These are phyloP conservation scores for Scopulariopsis brevicaulis DNA, from an alignment of 2,329 filamentous ascomycete species.

Conservation along the genomic window DNA sequence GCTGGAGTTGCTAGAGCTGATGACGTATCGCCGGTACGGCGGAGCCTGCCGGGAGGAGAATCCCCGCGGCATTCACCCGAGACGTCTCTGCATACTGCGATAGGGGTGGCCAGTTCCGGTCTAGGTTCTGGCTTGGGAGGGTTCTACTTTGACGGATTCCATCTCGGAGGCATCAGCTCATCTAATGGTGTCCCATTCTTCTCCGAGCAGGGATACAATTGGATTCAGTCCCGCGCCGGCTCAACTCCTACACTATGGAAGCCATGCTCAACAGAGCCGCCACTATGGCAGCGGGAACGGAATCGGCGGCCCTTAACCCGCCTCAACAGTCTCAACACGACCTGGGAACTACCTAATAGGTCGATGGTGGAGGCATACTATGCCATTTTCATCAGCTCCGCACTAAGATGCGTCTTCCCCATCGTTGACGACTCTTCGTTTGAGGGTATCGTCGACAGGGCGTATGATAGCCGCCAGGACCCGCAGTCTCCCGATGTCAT, in stretches of 20 bases:
- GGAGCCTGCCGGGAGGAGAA: neutral
- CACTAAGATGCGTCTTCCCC: neutral
- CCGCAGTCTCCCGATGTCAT: neutral
- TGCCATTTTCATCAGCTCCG: neutral
- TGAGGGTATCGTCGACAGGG: conserved; percentile 2
- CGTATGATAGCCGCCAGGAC: conserved; percentile 1
- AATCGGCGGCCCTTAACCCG: neutral
- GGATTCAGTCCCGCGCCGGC: neutral
- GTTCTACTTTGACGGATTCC: neutral
- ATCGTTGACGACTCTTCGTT: conserved; percentile 5
- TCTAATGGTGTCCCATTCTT: neutral
- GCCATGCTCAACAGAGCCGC: neutral
- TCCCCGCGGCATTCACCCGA: neutral
- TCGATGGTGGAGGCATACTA: neutral
- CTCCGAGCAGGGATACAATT: conserved; percentile 1
- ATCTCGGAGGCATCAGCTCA: neutral
- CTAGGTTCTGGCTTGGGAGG: neutral
- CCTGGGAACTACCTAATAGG: neutral
- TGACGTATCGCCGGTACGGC: no score
- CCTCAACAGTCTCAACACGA: neutral
- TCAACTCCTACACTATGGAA: neutral
- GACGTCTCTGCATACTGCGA: neutral
- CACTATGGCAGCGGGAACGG: neutral
- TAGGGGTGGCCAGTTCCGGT: conserved; percentile 1
- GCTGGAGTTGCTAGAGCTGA: no score